Evolutionary conservation across 176 grass and related monocot genomes (phyloP), one percentile per base, ranked within the genome.

Genomic region (Oryza meridionalis): DNA sequence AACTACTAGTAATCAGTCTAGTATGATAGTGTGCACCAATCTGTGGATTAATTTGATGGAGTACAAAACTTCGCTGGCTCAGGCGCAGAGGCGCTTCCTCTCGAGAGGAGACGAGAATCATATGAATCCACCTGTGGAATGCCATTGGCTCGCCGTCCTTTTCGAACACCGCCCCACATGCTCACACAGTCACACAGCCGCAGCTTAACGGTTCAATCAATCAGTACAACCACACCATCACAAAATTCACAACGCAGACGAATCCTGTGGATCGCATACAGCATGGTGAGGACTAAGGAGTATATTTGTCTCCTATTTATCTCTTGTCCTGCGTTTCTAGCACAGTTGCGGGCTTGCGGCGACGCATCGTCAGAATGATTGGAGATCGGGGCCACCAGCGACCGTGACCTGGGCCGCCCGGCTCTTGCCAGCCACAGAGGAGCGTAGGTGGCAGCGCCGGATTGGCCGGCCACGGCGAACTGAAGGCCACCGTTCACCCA

Each of bases 391-490:
- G 8, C 55, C 32, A 37, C 35, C 47, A 16, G 31, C 44, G 79
- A 79, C 8, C 3, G 64, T 19, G 76, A 87, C 70, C 17, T 11
- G 46, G 45, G 84, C 84, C 80, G 81, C 76, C 89, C 80, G 64
- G 75, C 26, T 70, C 42, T 65, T 51, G 16, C 2, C 70, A 80
- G 75, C 89, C 89, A 87, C 80, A 24, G 10, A 74, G 2, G 53
- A 70, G 11, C 13, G 69, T 62, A 87, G 76, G 80, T 90, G 84
- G 84, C 84, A 6, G 27, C 69, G 63, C 64, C 63, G 29, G 67
- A 86, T 75, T 83, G 69, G 69, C 38, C 38, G 84, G 63, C 42
- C 7, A 31, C 42, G 29, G 3, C 74, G 7, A 83, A 50, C 73
- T 4, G 2, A 42, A 63, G 69, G 88, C 38, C 47, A 15, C 2